phyloP scores from a whole-genome alignment of 1,139 yeast genomes.

The Saccharomyces hybrid region DNA sequence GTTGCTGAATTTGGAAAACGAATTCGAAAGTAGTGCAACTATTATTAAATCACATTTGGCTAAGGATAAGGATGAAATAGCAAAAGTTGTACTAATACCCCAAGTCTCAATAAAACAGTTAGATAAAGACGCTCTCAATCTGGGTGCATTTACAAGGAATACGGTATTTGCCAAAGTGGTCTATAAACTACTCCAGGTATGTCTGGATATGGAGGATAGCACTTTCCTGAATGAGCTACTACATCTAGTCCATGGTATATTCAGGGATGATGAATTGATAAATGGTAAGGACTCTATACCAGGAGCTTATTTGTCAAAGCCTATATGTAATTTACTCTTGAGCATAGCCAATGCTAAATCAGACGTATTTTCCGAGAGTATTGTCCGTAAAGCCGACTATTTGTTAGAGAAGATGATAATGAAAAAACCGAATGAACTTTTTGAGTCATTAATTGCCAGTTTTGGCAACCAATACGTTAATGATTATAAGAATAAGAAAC shows the following conservation, averaged over 20 bases:
- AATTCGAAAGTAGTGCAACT: constrained; percentile 39
- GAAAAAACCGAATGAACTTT: constrained; percentile 40
- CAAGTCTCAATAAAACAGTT: constrained; percentile 31
- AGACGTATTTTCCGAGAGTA: constrained; percentile 38
- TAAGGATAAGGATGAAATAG: constrained; percentile 33
- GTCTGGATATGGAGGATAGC: constrained; percentile 45
- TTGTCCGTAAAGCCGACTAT: constrained; percentile 48
- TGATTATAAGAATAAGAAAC: constrained; percentile 40
- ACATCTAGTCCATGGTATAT: constrained; percentile 59
- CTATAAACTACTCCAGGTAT: constrained; percentile 47
- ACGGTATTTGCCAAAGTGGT: constrained; percentile 48
- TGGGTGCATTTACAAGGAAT: constrained; percentile 50
- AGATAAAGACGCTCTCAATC: constrained; percentile 27
- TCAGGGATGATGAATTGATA: constrained; percentile 45
- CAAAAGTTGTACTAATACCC: constrained; percentile 42
- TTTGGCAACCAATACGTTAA: constrained; percentile 52
- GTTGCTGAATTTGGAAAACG: constrained; percentile 30
- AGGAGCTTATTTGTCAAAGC: constrained; percentile 44
- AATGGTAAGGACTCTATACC: constrained; percentile 38
- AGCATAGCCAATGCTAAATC: constrained; percentile 41
- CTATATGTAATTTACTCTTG: constrained; percentile 49
- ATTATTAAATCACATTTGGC: constrained; percentile 34
- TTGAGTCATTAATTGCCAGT: constrained; percentile 45
- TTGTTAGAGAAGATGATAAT: constrained; percentile 44
- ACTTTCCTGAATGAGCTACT: constrained; percentile 51